These are phyloP conservation scores for Madurella mycetomatis DNA, from an alignment of 2,329 filamentous ascomycete species.

Conservation along the genomic window DNA sequence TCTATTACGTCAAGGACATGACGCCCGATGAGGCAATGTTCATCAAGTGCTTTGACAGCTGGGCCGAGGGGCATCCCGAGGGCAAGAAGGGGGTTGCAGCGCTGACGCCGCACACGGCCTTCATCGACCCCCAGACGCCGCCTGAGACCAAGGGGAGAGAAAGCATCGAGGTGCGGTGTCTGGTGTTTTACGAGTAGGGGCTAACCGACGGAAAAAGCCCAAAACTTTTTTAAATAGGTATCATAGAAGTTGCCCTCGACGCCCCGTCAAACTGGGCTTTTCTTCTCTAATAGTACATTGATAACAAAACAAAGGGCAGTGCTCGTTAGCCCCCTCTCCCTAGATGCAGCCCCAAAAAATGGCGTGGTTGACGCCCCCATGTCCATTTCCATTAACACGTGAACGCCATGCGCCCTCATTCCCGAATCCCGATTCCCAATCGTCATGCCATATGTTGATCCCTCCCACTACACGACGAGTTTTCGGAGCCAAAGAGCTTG, in stretches of 20 bases:
- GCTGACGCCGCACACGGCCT: slow-evolving; percentile 51
- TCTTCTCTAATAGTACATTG: too few species aligned
- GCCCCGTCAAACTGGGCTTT: too few species aligned
- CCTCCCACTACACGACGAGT: background rate
- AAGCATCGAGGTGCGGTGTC: slow-evolving; percentile 60
- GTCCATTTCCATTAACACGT: too few species aligned
- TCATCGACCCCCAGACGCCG: slow-evolving; percentile 51
- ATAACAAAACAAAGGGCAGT: too few species aligned
- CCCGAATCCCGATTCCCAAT: too few species aligned
- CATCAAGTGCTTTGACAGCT: slow-evolving; percentile 52
- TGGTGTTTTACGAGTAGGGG: slow-evolving; percentile 55
- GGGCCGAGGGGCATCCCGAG: slow-evolving; percentile 33
- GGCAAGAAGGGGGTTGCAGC: slow-evolving; percentile 41
- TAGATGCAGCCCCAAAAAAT: too few species aligned
- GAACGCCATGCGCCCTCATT: too few species aligned
- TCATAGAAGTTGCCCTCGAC: too few species aligned
- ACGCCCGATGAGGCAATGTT: slow-evolving; percentile 46
- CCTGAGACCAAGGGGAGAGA: slow-evolving; percentile 44
- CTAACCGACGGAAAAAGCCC: background rate
- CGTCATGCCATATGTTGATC: background rate
- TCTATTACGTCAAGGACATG: slow-evolving; percentile 67
- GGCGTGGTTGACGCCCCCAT: too few species aligned
- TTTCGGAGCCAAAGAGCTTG: slow-evolving; percentile 1
- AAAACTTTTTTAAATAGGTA: too few species aligned
- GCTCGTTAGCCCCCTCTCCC: too few species aligned